Base-by-base conservation (phyloP, 805 yeast species). In the Pichia pseudocactophila region DNA sequence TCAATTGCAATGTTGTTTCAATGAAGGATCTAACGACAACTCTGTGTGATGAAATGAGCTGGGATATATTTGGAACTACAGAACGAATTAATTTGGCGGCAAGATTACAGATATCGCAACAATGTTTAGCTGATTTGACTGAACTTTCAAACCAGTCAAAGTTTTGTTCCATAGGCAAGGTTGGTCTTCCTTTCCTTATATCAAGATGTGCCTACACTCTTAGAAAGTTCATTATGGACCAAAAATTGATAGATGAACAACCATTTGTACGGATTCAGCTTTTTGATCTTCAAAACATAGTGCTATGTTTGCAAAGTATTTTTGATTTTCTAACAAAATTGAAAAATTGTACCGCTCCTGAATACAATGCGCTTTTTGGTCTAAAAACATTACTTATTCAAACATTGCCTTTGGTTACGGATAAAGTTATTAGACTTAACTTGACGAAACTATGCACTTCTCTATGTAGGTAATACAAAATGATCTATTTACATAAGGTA, bases 201-300 rank as follows among this genome's bases (percentile, higher is more conserved):
- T 67, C 78, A 16, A 67, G 95, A 33, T 63, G 73, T 20, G 76
- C 82, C 0, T 69, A 83, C 46, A 70, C 76, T 0, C 60, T 89
- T 35, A 68, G 82, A 42, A 74, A 82, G 45, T 79, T 75, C 47
- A 64, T 83, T 7, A 75, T 81, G 13, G 88, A 83, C 49, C 73
- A 70, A 39, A 72, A 69, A 27, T 61, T 88, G 11, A 55, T 80
- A 6, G 74, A 78, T 30, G 65, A 59, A 26, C 73, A 73, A 40
- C 97, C 97, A 1, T 64, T 83, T 13, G 74, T 90, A 0, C 68
- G 71, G 32, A 58, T 83, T 7, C 86, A 85, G 50, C 74, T 74
- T 41, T 59, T 64, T 6, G 97, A 89, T 56, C 53, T 88, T n/a
- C 47, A 49, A 11, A 51, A 64, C 0, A 52, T 78, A 6, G 50